Conservation (phyloP, 495 filamentous ascomycete genomes). For the Aspergillus saccharolyticus region DNA sequence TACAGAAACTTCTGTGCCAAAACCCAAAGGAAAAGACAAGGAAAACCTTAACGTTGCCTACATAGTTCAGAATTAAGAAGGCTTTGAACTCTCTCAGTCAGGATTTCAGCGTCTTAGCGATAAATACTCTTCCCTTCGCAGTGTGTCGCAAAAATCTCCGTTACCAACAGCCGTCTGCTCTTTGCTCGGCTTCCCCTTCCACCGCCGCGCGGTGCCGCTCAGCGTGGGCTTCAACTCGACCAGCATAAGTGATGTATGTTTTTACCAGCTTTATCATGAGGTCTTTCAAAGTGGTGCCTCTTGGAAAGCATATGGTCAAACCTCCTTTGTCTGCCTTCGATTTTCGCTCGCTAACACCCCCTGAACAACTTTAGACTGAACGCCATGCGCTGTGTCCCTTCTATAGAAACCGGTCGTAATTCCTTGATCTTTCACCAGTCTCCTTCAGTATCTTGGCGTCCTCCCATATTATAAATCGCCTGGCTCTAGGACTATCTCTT, state of each 20-base stretch:
- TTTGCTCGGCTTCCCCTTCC: slow-evolving; percentile 7
- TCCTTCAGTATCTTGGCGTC: slow-evolving; percentile 17
- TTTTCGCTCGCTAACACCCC: not conserved
- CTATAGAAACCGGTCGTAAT: slow-evolving; percentile 19
- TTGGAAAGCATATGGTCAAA: not conserved
- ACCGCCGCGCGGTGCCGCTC: slow-evolving; percentile 12
- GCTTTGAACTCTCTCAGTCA: not conserved
- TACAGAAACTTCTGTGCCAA: slow-evolving; percentile 3
- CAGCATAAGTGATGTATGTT: slow-evolving; percentile 16
- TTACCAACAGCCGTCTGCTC: slow-evolving; percentile 4
- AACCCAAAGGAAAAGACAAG: slow-evolving; percentile 1
- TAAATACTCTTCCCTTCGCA: slow-evolving; percentile 1
- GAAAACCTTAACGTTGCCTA: not conserved
- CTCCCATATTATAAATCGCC: slow-evolving; percentile 18
- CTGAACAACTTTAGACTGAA: slow-evolving; percentile 15
- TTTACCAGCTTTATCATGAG: not conserved
- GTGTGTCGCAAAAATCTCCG: not conserved
- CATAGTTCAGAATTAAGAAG: not conserved
- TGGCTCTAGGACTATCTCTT: not conserved
- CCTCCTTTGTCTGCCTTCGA: not conserved
- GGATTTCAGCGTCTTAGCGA: not conserved
- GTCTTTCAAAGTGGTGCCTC: not conserved
- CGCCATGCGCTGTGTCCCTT: slow-evolving; percentile 31
- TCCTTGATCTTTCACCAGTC: slow-evolving; percentile 18
- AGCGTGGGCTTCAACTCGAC: slow-evolving; percentile 15